These are phyloP conservation scores for Ascoidea tarda DNA, from an alignment of 805 yeast species.

Conservation along the genomic window DNA sequence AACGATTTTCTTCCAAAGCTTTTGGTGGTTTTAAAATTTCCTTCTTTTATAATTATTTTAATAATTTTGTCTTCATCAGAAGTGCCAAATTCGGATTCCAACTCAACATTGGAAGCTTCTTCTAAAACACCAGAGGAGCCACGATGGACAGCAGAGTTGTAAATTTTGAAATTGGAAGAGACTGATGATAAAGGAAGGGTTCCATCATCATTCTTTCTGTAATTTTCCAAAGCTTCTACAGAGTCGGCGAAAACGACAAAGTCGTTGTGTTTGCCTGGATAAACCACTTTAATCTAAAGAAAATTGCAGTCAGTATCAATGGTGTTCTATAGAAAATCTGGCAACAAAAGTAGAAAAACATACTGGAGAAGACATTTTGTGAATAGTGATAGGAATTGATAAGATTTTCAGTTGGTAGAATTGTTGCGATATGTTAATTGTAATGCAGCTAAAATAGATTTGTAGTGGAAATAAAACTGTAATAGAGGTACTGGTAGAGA, in stretches of 20 bases:
- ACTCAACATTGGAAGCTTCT: conserved; percentile 52
- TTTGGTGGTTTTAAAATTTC: conserved; percentile 30
- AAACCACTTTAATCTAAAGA: conserved; percentile 30
- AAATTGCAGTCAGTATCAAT: background rate
- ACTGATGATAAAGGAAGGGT: conserved; percentile 46
- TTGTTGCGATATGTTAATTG: too few species aligned
- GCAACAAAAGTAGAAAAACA: too few species aligned
- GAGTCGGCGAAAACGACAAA: conserved; percentile 54
- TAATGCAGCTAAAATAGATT: too few species aligned
- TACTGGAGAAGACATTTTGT: too few species aligned
- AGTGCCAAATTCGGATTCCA: conserved; percentile 58
- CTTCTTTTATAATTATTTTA: conserved; percentile 42
- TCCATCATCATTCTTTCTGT: conserved; percentile 30
- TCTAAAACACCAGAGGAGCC: conserved; percentile 65
- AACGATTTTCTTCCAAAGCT: conserved; percentile 17
- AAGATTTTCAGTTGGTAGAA: too few species aligned
- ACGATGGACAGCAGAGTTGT: conserved; percentile 37
- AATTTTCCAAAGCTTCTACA: conserved; percentile 31
- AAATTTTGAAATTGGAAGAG: conserved; percentile 54
- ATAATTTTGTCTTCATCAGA: conserved; percentile 40
- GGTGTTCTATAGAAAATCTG: too few species aligned
- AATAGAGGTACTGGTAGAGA: too few species aligned
- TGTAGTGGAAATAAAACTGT: too few species aligned
- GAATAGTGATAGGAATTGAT: too few species aligned
- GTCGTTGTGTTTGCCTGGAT: conserved; percentile 51